Evolutionary conservation across 495 filamentous ascomycete species (phyloP).

Genomic region (Hyaloscypha variabilis): DNA sequence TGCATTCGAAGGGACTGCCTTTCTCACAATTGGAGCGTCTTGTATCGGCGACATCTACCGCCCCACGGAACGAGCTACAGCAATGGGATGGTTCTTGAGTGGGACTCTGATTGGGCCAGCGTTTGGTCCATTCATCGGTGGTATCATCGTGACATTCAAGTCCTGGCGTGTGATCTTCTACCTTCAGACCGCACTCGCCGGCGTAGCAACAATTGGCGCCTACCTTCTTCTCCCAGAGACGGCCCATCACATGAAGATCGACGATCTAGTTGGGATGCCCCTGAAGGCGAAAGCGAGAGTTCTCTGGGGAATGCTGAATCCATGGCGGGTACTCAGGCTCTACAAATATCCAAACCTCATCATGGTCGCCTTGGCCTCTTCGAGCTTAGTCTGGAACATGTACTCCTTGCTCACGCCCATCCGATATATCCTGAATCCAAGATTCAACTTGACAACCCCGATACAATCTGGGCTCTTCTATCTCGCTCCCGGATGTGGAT

Average conservation of each 20-base stretch:
- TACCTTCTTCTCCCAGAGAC: slow-evolving; percentile 71
- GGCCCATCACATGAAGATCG: slow-evolving; percentile 58
- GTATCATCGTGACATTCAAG: slow-evolving; percentile 70
- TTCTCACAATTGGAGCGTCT: slow-evolving; percentile 65
- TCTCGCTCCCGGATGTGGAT: slow-evolving; percentile 72
- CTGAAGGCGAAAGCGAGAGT: slow-evolving; percentile 48
- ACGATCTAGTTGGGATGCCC: slow-evolving; percentile 54
- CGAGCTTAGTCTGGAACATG: slow-evolving; percentile 71
- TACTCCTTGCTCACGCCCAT: slow-evolving; percentile 74
- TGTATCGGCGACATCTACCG: slow-evolving; percentile 67
- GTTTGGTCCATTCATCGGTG: slow-evolving; percentile 67
- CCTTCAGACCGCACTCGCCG: slow-evolving; percentile 67
- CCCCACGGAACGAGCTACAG: slow-evolving; percentile 67
- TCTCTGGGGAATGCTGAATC: slow-evolving; percentile 63
- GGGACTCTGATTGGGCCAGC: slow-evolving; percentile 74
- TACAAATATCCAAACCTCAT: slow-evolving; percentile 69
- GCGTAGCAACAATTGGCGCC: slow-evolving; percentile 57
- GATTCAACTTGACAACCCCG: slow-evolving; percentile 67
- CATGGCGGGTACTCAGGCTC: slow-evolving; percentile 60
- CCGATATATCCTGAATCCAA: slow-evolving; percentile 72
- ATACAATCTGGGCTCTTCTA: slow-evolving; percentile 73
- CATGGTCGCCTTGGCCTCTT: slow-evolving; percentile 60
- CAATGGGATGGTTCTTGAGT: slow-evolving; percentile 68
- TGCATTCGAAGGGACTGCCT: slow-evolving; percentile 72
- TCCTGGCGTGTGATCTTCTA: slow-evolving; percentile 75